Conservation (phyloP, 257 asterid species). For the Orobanche coerulescens region DNA sequence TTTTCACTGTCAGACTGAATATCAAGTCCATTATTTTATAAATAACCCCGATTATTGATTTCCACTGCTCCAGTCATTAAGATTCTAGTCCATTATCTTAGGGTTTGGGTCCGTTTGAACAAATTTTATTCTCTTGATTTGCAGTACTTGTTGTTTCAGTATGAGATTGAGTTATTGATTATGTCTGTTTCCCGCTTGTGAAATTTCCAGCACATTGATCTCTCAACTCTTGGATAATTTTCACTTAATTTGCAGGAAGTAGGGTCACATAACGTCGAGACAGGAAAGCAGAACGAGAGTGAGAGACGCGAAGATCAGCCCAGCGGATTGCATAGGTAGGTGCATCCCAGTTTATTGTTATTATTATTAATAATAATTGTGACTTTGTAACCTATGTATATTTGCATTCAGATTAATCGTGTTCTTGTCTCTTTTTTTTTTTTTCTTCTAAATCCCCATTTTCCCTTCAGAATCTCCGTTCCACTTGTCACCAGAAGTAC, state of each 20-base stretch:
- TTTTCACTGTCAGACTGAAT: not conserved
- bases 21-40: not conserved
- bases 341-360: not conserved
- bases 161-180: conserved; percentile 15
- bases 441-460: not conserved
- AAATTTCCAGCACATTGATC: conserved; percentile 4
- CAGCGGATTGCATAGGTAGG: conserved; percentile 49
- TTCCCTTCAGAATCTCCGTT: conserved; percentile 43
- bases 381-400: too few species aligned
- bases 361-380: too few species aligned
- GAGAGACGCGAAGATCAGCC: conserved; percentile 66
- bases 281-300: conserved; percentile 46
- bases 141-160: not conserved
- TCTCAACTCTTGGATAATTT: not conserved
- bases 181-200: not conserved
- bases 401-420: not conserved
- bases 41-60: not conserved
- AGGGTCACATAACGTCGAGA: conserved; percentile 34
- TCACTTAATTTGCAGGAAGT: conserved; percentile 46
- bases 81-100: not conserved
- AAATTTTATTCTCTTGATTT: not conserved
- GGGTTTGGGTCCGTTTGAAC: not conserved
- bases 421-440: not conserved
- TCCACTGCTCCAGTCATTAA: not conserved
- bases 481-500: conserved; percentile 83